Percentiles rank a stretch among this genome's conserved stretches.
Evolutionary conservation across 1,139 yeast species (phyloP).

Genomic region (Suhomyces wounanorum): DNA sequence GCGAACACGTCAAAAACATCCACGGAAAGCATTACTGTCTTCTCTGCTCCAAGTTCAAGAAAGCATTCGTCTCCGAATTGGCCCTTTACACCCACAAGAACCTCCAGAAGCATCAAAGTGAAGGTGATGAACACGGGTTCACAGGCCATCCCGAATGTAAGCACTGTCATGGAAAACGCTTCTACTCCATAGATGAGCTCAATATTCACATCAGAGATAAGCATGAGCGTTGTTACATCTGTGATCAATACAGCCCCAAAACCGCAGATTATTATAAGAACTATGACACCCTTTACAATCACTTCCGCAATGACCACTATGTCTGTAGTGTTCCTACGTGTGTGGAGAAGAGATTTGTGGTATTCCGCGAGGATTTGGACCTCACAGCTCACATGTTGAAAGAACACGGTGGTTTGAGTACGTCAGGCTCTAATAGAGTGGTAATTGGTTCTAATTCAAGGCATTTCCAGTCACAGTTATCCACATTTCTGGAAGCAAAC

Average conservation of each 20-base stretch:
- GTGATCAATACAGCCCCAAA: conserved; percentile 69
- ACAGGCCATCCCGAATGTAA: conserved; percentile 89
- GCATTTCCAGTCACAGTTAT: conserved; percentile 66
- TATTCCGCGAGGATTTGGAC: conserved; percentile 83
- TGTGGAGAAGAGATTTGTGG: conserved; percentile 87
- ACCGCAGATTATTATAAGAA: conserved; percentile 78
- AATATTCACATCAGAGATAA: conserved; percentile 76
- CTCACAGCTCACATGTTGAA: conserved; percentile 84
- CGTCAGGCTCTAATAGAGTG: conserved; percentile 46
- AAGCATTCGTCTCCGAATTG: conserved; percentile 75
- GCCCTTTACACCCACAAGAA: conserved; percentile 61
- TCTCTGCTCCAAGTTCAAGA: conserved; percentile 73
- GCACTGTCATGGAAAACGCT: conserved; percentile 72
- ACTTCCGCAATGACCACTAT: conserved; percentile 73
- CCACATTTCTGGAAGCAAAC: conserved; percentile 49
- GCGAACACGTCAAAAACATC: conserved; percentile 60
- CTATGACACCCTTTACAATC: conserved; percentile 72
- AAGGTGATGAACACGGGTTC: conserved; percentile 70
- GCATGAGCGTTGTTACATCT: conserved; percentile 89
- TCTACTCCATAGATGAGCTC: conserved; percentile 88
- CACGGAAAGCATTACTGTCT: conserved; percentile 72
- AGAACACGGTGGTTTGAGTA: conserved; percentile 65
- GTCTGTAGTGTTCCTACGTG: conserved; percentile 83
- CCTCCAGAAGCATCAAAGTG: conserved; percentile 66
- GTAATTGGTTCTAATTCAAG: conserved; percentile 45